Conservation (phyloP, 2,329 filamentous ascomycete species). For the Aspergillus chevalieri region DNA sequence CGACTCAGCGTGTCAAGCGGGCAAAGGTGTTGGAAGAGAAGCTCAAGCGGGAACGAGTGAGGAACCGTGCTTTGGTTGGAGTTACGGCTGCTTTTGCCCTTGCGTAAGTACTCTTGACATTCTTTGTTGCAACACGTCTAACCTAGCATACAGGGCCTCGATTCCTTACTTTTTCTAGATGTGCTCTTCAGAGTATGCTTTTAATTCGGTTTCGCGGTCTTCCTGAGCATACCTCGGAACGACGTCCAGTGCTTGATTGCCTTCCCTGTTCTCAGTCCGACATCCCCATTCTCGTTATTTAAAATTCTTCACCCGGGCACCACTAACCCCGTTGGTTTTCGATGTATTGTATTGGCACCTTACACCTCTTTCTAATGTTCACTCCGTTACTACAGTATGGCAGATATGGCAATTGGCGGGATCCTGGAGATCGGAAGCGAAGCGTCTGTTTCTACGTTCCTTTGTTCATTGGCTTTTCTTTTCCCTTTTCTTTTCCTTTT, state of each 20-base stretch:
- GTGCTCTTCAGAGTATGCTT: not conserved
- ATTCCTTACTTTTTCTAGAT: constrained; percentile 44
- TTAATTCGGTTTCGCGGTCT: not conserved
- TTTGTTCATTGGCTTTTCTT: constrained; percentile 6
- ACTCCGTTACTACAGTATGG: constrained; percentile 9
- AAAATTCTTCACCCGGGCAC: not conserved
- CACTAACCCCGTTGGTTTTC: constrained; percentile 5
- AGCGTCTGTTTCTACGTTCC: constrained; percentile 3
- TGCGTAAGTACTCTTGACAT: constrained; percentile 62
- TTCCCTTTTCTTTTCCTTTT: constrained; percentile 9
- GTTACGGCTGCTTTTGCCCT: constrained; percentile 80
- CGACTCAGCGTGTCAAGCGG: constrained; percentile 61
- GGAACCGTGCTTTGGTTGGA: constrained; percentile 77
- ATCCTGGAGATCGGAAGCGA: constrained; percentile 12
- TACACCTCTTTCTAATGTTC: constrained; percentile 14
- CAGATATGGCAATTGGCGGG: constrained; percentile 3
- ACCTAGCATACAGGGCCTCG: constrained; percentile 31
- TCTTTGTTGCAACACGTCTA: constrained; percentile 7
- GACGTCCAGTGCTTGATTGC: not conserved
- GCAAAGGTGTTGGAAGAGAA: constrained; percentile 64
- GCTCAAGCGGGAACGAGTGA: constrained; percentile 76
- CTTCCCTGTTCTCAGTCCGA: not conserved
- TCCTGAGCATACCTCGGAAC: not conserved
- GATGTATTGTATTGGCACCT: constrained; percentile 17
- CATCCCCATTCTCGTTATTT: not conserved